A percentile compares a stretch with the other conserved stretches of the same genome.
These are phyloP conservation scores for Aphanocladium album DNA, from an alignment of 2,329 filamentous ascomycete genomes.

Conservation along the genomic window DNA sequence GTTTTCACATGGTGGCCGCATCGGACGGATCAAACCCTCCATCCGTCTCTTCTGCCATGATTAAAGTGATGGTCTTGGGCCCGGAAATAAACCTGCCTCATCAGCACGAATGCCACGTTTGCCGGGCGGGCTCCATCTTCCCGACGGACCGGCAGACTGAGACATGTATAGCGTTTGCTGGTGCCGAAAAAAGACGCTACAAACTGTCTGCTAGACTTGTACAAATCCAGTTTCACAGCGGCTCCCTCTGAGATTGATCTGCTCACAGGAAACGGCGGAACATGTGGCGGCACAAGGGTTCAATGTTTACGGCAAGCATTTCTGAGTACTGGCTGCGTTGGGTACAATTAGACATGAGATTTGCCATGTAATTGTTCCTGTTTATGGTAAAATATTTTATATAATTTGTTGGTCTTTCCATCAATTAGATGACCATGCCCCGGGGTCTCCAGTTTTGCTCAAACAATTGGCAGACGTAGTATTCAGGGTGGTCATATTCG, in stretches of 20 bases:
- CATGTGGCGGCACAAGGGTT: no score
- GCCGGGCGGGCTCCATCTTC: neutral
- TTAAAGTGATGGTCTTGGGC: neutral
- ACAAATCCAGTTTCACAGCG: neutral
- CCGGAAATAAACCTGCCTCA: neutral
- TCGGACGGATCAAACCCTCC: neutral
- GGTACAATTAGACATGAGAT: no score
- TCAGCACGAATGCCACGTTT: neutral
- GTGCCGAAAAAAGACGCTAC: neutral
- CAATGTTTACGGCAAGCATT: no score
- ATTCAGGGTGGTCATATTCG: constrained; percentile 52
- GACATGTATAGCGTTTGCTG: neutral
- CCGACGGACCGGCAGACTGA: neutral
- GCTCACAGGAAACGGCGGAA: no score
- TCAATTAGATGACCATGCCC: neutral
- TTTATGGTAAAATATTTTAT: neutral
- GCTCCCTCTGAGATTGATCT: neutral
- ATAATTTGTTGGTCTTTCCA: neutral
- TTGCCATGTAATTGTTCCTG: neutral
- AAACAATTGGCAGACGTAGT: constrained; percentile 56
- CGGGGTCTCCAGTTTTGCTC: constrained; percentile 46
- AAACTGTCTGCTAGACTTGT: neutral
- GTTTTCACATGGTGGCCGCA: neutral
- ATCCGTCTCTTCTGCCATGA: neutral
- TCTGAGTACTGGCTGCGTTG: no score